Evolutionary conservation across 768 basidiomycete genomes (phyloP).

Genomic region (Paxillus ammoniavirescens): DNA sequence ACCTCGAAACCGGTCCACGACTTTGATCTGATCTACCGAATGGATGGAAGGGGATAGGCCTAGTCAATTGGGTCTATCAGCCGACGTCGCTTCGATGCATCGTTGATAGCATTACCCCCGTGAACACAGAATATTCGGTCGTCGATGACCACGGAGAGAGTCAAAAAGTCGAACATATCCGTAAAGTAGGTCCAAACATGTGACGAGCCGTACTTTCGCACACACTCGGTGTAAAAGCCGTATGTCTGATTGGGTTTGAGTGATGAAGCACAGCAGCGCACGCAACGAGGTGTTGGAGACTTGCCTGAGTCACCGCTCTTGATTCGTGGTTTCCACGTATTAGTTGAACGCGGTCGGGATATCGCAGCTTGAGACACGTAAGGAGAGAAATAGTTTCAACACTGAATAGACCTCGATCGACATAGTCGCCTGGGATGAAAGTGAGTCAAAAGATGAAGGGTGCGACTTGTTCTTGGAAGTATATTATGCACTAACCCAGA

Average conservation of each 20-base stretch:
- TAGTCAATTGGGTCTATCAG: slow-evolving; percentile 31
- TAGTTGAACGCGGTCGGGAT: slow-evolving; percentile 94
- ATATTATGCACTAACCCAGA: slow-evolving; percentile 61
- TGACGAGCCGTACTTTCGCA: slow-evolving; percentile 93
- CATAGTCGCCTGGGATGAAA: slow-evolving; percentile 80
- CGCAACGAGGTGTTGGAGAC: slow-evolving; percentile 30
- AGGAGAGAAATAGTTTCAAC: slow-evolving; percentile 98
- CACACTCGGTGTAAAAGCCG: slow-evolving; percentile 98
- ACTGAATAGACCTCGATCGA: slow-evolving; percentile 95
- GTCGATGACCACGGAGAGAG: slow-evolving; percentile 96
- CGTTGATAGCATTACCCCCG: slow-evolving; percentile 61
- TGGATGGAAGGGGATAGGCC: slow-evolving; percentile 97
- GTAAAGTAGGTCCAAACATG: slow-evolving; percentile 99
- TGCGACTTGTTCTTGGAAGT: neutral
- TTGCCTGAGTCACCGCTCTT: slow-evolving; percentile 93
- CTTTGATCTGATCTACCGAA: slow-evolving; percentile 99
- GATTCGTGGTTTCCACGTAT: slow-evolving; percentile 99
- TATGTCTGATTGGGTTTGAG: slow-evolving; percentile 68
- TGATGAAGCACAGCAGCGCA: neutral
- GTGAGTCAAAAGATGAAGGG: slow-evolving; percentile 1
- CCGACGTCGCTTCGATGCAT: neutral
- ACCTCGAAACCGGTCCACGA: slow-evolving; percentile 98
- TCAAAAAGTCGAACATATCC: slow-evolving; percentile 99
- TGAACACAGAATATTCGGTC: slow-evolving; percentile 99
- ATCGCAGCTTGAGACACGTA: slow-evolving; percentile 94